Percentiles rank a stretch among this genome's conserved stretches.
Conservation (phyloP, 768 basidiomycete species). For the Galerina sulciceps region DNA sequence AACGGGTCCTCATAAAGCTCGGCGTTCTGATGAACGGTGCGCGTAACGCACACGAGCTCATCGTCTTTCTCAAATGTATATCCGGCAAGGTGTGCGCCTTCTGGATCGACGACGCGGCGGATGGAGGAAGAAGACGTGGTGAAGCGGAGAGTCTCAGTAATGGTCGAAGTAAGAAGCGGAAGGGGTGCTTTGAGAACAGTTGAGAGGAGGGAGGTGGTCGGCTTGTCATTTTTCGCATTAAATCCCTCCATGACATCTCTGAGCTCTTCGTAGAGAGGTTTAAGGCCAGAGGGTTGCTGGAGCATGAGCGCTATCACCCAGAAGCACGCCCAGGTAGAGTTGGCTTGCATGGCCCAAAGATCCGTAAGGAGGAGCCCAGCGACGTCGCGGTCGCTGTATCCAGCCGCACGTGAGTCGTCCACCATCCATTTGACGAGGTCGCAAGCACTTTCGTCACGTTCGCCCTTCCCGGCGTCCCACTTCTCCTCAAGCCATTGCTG, state of each 20-base stretch:
- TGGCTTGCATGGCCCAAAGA: not conserved
- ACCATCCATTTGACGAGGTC: too few relatives aligned
- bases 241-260: too few relatives aligned
- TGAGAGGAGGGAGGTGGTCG: not conserved
- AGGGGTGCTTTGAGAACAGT: not conserved
- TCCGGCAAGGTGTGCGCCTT: not conserved
- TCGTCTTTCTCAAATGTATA: not conserved
- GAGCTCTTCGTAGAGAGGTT: not conserved
- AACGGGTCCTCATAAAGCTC: not conserved
- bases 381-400: not conserved
- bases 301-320: not conserved
- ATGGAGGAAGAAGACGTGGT: not conserved
- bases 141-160: not conserved
- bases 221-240: too few relatives aligned
- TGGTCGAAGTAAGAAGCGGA: not conserved
- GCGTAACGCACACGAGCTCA: not conserved
- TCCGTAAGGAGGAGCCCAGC: not conserved
- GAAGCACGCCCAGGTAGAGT: constrained; percentile 1
- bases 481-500: not conserved
- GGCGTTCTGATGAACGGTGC: not conserved
- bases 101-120: not conserved
- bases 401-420: not conserved
- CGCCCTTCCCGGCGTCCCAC: not conserved
- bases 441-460: too few relatives aligned
- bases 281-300: not conserved